Percentiles rank a stretch among this genome's conserved stretches.
These are phyloP conservation scores for Aspergillus luchuensis DNA, from an alignment of 2,329 filamentous ascomycete genomes.

Conservation along the genomic window DNA sequence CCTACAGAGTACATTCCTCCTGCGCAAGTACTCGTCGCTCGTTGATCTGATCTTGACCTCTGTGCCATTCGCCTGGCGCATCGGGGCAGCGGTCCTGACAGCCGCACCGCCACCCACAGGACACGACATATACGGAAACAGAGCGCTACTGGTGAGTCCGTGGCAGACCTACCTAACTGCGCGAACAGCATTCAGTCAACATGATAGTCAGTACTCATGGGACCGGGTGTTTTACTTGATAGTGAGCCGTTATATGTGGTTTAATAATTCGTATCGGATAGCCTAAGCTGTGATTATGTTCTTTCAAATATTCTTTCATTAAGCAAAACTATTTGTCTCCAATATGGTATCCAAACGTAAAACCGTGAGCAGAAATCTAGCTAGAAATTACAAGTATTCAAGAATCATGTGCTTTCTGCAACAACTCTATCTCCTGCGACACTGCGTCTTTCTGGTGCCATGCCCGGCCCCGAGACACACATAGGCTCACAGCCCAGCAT, in stretches of 20 bases:
- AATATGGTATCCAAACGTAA: too few species aligned
- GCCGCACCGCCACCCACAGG: not conserved
- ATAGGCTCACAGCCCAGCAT: not conserved
- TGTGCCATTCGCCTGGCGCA: conserved; percentile 35
- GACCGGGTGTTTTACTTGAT: conserved; percentile 46
- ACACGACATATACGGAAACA: conserved; percentile 23
- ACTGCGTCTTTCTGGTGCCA: not conserved
- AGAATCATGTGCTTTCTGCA: not conserved
- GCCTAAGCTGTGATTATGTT: not conserved
- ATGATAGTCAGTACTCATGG: conserved; percentile 46
- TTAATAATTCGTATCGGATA: conserved; percentile 32
- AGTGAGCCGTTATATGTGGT: conserved; percentile 47
- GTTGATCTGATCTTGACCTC: conserved; percentile 43
- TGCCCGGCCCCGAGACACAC: not conserved
- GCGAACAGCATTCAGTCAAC: conserved; percentile 41
- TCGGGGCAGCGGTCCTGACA: conserved; percentile 22
- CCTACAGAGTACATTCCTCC: conserved; percentile 39
- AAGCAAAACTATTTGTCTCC: too few species aligned
- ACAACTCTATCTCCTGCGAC: not conserved
- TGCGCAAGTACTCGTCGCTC: conserved; percentile 45
- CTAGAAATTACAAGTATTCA: not conserved
- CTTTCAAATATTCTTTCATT: too few species aligned
- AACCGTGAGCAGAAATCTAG: too few species aligned
- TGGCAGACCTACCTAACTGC: conserved; percentile 41
- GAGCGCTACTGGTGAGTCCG: conserved; percentile 40